Evolutionary conservation across 139 green algal genomes (phyloP).

Genomic region (Pleodorina starrii): DNA sequence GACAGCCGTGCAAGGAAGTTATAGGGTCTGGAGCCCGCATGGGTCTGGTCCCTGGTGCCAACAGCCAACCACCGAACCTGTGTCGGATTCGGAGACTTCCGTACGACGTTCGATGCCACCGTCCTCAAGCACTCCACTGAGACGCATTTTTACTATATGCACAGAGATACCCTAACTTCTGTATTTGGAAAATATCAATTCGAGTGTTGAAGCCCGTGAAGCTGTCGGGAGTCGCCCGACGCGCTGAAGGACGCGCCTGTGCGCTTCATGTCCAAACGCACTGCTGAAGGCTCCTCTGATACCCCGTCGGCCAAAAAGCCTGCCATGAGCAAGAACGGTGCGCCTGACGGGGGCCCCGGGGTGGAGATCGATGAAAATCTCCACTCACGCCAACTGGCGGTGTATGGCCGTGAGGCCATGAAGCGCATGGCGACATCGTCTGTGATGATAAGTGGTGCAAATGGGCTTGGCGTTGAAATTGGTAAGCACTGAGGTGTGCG

Average conservation of each 20-base stretch:
- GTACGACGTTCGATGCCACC: no score
- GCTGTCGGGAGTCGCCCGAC: constrained; percentile 12
- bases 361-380: constrained; percentile 95
- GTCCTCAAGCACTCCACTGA: no score
- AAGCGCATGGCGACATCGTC: constrained; percentile 84
- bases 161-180: no score
- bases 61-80: no score
- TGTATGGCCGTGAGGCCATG: constrained; percentile 98
- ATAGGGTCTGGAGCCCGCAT: no score
- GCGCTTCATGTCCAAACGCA: constrained; percentile 46
- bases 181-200: no score
- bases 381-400: constrained; percentile 96
- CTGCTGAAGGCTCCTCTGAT: constrained; percentile 24
- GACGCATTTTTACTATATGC: no score
- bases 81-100: no score
- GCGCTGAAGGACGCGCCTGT: constrained; percentile 17
- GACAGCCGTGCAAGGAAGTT: no score
- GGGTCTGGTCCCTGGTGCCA: no score
- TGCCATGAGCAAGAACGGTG: constrained; percentile 27
- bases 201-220: not conserved
- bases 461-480: constrained; percentile 93
- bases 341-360: not conserved
- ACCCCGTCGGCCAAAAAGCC: constrained; percentile 42
- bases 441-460: constrained; percentile 90
- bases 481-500: constrained; percentile 68